phyloP scores from a whole-genome alignment of 768 basidiomycete genomes.

The Rhodocollybia butyracea region DNA sequence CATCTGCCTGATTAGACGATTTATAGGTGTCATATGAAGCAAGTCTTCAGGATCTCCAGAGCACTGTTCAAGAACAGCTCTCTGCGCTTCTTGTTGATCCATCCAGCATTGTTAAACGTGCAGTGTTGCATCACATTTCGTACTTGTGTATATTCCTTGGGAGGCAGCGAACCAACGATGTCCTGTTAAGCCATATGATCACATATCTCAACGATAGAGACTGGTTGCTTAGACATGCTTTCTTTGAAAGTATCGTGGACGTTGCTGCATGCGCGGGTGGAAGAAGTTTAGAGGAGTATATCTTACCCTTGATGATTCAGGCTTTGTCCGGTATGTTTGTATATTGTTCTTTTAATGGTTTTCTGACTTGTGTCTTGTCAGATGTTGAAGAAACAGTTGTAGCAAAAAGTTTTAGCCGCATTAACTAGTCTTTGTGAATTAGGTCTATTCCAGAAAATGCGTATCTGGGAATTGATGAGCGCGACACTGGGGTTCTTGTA shows the following conservation, averaged over 20 bases:
- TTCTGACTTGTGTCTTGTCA: slow-evolving; percentile 25
- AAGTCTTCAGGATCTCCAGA: slow-evolving; percentile 81
- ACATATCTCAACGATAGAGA: slow-evolving; percentile 88
- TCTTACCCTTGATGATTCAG: slow-evolving; percentile 94
- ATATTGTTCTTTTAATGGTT: not conserved
- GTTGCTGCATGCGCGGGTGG: slow-evolving; percentile 94
- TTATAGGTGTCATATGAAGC: slow-evolving; percentile 86
- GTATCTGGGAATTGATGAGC: slow-evolving; percentile 96
- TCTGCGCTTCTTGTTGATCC: slow-evolving; percentile 84
- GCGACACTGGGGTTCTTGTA: slow-evolving; percentile 85
- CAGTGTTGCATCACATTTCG: slow-evolving; percentile 83
- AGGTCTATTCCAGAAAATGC: slow-evolving; percentile 88
- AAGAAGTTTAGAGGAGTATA: slow-evolving; percentile 91
- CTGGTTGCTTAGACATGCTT: slow-evolving; percentile 87
- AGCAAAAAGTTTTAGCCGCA: slow-evolving; percentile 81
- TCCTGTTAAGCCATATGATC: slow-evolving; percentile 86
- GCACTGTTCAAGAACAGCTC: slow-evolving; percentile 83
- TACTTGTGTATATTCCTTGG: slow-evolving; percentile 92
- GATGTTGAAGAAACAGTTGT: slow-evolving; percentile 96
- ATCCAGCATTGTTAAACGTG: slow-evolving; percentile 87
- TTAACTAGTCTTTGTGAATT: slow-evolving; percentile 88
- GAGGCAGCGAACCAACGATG: slow-evolving; percentile 90
- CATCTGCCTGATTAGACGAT: not conserved
- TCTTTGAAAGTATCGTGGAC: slow-evolving; percentile 94
- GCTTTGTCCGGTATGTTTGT: slow-evolving; percentile 76